phyloP scores from a whole-genome alignment of 495 filamentous ascomycete species.

The Clohesyomyces aquaticus region DNA sequence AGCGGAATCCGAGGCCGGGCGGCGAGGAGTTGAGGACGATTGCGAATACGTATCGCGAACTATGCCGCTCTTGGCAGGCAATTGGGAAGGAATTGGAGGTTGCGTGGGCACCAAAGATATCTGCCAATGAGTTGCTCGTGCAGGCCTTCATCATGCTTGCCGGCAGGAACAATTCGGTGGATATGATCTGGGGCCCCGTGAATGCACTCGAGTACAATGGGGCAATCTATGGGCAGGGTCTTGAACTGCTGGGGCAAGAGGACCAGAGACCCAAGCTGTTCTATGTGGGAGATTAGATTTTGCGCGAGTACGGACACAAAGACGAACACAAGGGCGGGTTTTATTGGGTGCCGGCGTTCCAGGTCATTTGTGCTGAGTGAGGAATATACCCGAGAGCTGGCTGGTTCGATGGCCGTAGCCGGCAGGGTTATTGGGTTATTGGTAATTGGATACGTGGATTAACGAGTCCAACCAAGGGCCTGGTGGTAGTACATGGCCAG shows the following conservation, averaged over 20 bases:
- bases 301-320: not conserved
- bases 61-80: constrained; percentile 20
- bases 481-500: no score
- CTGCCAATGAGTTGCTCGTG: constrained; percentile 26
- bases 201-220: constrained; percentile 5
- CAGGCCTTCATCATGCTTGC: constrained; percentile 28
- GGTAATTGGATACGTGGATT: no score
- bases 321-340: no score
- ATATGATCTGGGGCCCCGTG: constrained; percentile 12
- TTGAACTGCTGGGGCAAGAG: constrained; percentile 15
- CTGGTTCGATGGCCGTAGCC: no score
- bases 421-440: no score
- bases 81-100: constrained; percentile 9
- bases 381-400: not conserved
- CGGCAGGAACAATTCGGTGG: constrained; percentile 6
- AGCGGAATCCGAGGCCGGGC: constrained; percentile 4
- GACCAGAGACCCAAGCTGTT: constrained; percentile 15
- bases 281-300: constrained; percentile 7
- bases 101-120: constrained; percentile 4
- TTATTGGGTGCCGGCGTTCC: no score
- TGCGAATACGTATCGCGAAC: constrained; percentile 17
- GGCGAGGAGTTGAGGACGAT: constrained; percentile 17
- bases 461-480: no score
- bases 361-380: no score
- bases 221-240: constrained; percentile 2